These are phyloP conservation scores for Quercus dentata DNA, from an alignment of 306 rosid species.

Conservation along the genomic window DNA sequence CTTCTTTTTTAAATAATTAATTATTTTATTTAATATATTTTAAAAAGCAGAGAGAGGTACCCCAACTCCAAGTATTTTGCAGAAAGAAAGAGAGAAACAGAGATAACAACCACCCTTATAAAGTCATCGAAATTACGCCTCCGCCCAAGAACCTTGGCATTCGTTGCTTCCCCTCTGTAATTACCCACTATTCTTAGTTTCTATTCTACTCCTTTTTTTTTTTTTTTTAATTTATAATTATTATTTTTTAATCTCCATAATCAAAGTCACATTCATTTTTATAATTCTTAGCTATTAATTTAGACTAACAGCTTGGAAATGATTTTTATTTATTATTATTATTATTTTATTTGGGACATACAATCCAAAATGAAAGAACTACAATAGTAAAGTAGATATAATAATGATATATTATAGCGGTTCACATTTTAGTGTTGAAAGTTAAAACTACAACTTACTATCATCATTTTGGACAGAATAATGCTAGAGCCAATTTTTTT, in stretches of 20 bases:
- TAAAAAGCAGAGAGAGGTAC: slow-evolving; percentile 29
- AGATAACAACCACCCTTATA: slow-evolving; percentile 63
- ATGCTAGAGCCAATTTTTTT: too few relatives aligned
- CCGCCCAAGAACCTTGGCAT: slow-evolving; percentile 90
- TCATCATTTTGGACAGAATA: too few relatives aligned
- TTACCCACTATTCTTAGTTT: slow-evolving; percentile 3
- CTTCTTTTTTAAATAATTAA: background rate
- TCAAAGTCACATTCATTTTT: background rate
- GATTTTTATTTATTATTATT: background rate
- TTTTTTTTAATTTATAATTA: background rate
- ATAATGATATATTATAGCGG: too few relatives aligned
- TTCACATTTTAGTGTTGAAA: too few relatives aligned
- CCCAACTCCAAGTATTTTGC: slow-evolving; percentile 61
- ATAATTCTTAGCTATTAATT: background rate
- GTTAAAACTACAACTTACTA: too few relatives aligned
- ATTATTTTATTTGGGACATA: background rate
- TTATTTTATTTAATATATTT: background rate
- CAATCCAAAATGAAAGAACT: too few relatives aligned
- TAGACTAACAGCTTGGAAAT: background rate
- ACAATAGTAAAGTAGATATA: too few relatives aligned
- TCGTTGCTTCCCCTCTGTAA: slow-evolving; percentile 86
- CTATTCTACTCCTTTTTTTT: background rate
- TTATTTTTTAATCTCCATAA: background rate
- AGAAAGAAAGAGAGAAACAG: slow-evolving; percentile 74
- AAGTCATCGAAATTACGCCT: slow-evolving; percentile 90